Conservation (phyloP, 495 filamentous ascomycete genomes). For the Penicillium paxilli region DNA sequence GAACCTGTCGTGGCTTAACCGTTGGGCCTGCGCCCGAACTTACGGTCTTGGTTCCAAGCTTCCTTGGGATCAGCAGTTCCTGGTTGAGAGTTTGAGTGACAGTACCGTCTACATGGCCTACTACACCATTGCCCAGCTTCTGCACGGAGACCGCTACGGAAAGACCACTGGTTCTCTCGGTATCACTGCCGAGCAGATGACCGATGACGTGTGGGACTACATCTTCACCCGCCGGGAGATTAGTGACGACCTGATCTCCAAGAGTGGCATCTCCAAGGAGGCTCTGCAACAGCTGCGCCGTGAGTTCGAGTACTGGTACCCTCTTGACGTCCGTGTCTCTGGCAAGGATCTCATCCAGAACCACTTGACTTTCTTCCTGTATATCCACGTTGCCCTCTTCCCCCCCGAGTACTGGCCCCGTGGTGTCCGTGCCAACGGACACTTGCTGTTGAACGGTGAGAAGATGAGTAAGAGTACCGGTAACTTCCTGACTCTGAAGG, state of each 20-base stretch:
- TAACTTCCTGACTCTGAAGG: slow-evolving; percentile 91
- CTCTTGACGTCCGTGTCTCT: slow-evolving; percentile 79
- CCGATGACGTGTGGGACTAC: slow-evolving; percentile 95
- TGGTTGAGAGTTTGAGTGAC: slow-evolving; percentile 91
- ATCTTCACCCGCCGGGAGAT: slow-evolving; percentile 72
- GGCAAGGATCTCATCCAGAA: slow-evolving; percentile 87
- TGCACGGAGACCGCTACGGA: slow-evolving; percentile 82
- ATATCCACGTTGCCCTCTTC: slow-evolving; percentile 91
- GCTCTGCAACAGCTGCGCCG: slow-evolving; percentile 75
- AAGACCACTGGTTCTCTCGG: slow-evolving; percentile 63
- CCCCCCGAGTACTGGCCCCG: slow-evolving; percentile 82
- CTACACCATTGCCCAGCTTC: slow-evolving; percentile 88
- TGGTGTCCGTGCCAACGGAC: slow-evolving; percentile 83
- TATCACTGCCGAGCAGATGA: slow-evolving; percentile 84
- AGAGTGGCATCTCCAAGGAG: slow-evolving; percentile 68
- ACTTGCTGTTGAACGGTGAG: slow-evolving; percentile 89
- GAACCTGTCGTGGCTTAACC: slow-evolving; percentile 85
- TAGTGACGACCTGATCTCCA: slow-evolving; percentile 58
- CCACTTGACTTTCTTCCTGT: slow-evolving; percentile 95
- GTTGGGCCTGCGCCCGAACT: slow-evolving; percentile 91
- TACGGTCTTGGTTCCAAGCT: slow-evolving; percentile 93
- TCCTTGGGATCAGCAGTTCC: slow-evolving; percentile 89
- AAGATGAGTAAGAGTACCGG: slow-evolving; percentile 97
- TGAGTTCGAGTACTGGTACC: slow-evolving; percentile 97
- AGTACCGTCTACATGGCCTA: slow-evolving; percentile 96